A percentile compares a stretch with the other conserved stretches of the same genome.
phyloP scores from a whole-genome alignment of 169 alveolate species.

The Plasmodium sp. region DNA sequence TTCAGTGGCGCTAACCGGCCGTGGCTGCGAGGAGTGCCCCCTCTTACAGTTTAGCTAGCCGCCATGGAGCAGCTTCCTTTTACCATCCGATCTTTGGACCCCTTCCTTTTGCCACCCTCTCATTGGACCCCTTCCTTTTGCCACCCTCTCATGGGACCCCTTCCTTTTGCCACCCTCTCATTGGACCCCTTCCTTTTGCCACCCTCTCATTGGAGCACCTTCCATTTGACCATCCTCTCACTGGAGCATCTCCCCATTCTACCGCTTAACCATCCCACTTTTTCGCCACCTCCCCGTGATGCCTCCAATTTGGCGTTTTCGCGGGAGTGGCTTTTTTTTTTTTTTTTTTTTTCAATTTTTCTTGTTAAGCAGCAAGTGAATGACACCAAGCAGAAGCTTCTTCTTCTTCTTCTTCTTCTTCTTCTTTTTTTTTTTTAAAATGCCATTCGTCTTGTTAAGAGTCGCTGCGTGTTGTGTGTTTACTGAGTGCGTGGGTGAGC shows the following conservation, averaged over 20 bases:
- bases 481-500: not conserved
- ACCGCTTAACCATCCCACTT: no score
- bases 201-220: not conserved
- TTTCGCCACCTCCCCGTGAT: no score
- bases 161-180: no score
- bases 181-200: not conserved
- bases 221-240: not conserved
- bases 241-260: no score
- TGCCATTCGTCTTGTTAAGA: not conserved
- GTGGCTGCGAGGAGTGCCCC: not conserved
- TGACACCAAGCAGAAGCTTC: not conserved
- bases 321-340: not conserved
- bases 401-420: not conserved
- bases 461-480: not conserved
- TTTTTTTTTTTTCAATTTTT: not conserved
- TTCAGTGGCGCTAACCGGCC: no score
- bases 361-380: not conserved
- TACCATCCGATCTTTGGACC: no score
- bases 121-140: no score
- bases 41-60: no score
- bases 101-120: no score
- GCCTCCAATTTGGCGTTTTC: not conserved
- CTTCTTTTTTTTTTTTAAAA: not conserved
- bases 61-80: no score
- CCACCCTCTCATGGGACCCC: no score